Evolutionary conservation across 305 asterid genomes (phyloP).

Genomic region (Fraxinus baroniana): DNA sequence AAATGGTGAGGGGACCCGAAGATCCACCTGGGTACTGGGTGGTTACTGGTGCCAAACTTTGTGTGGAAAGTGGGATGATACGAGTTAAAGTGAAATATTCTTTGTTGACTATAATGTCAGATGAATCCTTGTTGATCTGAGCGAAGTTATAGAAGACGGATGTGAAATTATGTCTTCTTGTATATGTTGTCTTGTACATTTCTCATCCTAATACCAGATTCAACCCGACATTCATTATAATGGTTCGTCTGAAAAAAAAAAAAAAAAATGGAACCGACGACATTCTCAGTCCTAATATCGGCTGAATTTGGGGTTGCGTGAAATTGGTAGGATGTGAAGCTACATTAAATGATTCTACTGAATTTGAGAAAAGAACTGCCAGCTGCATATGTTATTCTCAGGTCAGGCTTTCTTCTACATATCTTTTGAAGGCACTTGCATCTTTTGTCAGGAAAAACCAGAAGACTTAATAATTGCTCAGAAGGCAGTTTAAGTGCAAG

Average conservation of each 20-base stretch:
- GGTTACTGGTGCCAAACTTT: slow-evolving; percentile 79
- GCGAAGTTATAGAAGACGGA: slow-evolving; percentile 1
- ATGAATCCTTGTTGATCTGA: slow-evolving; percentile 63
- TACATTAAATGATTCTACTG: slow-evolving; percentile 9
- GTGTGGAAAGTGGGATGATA: slow-evolving; percentile 75
- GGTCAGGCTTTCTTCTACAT: background rate
- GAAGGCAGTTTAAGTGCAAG: background rate
- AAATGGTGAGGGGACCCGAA: slow-evolving; percentile 89
- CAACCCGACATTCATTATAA: background rate
- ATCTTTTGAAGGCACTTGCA: background rate
- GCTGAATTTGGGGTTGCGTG: background rate
- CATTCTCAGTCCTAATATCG: background rate
- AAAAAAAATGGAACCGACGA: background rate
- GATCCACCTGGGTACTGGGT: slow-evolving; percentile 92
- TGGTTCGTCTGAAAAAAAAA: background rate
- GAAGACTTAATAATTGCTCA: background rate
- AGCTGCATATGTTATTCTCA: background rate
- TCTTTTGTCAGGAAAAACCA: background rate
- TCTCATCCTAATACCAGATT: slow-evolving; percentile 9
- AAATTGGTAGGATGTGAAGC: background rate
- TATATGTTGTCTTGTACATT: slow-evolving; percentile 27
- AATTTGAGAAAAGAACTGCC: background rate
- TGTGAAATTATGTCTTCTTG: slow-evolving; percentile 19
- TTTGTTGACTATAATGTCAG: slow-evolving; percentile 66
- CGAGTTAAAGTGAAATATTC: slow-evolving; percentile 74